A percentile compares a stretch with the other conserved stretches of the same genome.
Conservation (phyloP, 2,329 filamentous ascomycete genomes). For the Xylariaceae sp. region DNA sequence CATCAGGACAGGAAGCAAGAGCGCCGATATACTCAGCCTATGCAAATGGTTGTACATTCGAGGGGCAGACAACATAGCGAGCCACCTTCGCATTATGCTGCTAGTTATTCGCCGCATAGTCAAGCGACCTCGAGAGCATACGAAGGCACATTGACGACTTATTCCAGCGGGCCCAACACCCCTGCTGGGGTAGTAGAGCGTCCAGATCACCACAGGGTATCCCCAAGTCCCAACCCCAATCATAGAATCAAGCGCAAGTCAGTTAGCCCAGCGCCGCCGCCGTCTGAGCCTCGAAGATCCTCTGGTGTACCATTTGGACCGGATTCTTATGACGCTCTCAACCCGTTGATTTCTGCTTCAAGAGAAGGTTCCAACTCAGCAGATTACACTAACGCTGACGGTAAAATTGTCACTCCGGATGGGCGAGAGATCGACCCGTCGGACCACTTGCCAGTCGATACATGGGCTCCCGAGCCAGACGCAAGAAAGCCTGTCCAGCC, state of each 20-base stretch:
- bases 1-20: constrained; percentile 51
- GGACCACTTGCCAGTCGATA: constrained; percentile 72
- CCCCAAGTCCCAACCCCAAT: constrained; percentile 43
- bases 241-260: constrained; percentile 66
- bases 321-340: constrained; percentile 70
- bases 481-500: constrained; percentile 43
- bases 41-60: constrained; percentile 37
- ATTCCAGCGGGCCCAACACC: constrained; percentile 25
- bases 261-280: constrained; percentile 63
- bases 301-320: constrained; percentile 68
- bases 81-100: constrained; percentile 28
- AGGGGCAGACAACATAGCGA: constrained; percentile 40
- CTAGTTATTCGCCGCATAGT: constrained; percentile 24
- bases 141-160: constrained; percentile 36
- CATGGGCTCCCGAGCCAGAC: constrained; percentile 74
- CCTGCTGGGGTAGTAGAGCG: constrained; percentile 17
- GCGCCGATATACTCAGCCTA: constrained; percentile 42
- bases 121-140: constrained; percentile 25
- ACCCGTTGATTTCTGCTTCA: constrained; percentile 50
- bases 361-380: constrained; percentile 32
- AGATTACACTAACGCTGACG: constrained; percentile 51
- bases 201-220: constrained; percentile 32
- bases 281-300: constrained; percentile 44
- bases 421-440: constrained; percentile 75
- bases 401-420: constrained; percentile 71